Evolutionary conservation across 176 grass and related monocot species (phyloP), one percentile per base, ranked within the genome.

Genomic region (Bothriochloa decipiens): DNA sequence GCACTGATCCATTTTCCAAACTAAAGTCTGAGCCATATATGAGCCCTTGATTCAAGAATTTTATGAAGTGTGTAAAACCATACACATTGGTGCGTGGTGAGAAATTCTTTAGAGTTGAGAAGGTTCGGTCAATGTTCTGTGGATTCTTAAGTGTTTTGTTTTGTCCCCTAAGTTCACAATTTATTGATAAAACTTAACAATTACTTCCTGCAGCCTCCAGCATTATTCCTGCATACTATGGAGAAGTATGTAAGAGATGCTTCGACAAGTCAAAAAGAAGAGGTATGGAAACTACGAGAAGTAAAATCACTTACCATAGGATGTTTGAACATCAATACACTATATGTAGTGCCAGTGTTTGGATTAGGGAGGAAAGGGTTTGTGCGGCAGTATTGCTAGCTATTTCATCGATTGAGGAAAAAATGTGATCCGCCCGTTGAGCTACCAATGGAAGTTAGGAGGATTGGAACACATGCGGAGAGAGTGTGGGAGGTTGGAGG

Each of bases 161-260:
- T 69, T 74, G 45, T 60, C 29, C 14, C 57, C 41, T 46, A 76
- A 10, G 6, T 36, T 76, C 52, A n/a, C 41, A 72, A 69, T 47
- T 75, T 87, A 35, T 52, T 81, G 41, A 75, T 27, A 42, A 16
- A 11, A 43, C 64, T 15, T 82, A 32, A 80, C 70, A 33, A 75
- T 86, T 29, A 80, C 55, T 69, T 75, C 47, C 79, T 88, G 87
- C 91, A 99, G 97, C 93, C 97, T n/a, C 93, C 93, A 50, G 86
- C 84, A 74, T 99, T 93, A 65, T 99, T 99, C 86, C 63, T 99
- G 39, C 89, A 79, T 72, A 89, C 97, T 26, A 99, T 99, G 97
- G 97, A 99, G 80, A 91, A 99, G 45, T 99, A 99, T 78, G 90
- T 99, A 42, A 89, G 37, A 62, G 97, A 99, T 82, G 93, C 93